Percentiles rank a stretch among this genome's conserved stretches.
Evolutionary conservation across 805 yeast genomes (phyloP).

Genomic region (Maudiozyma saulgeensis): DNA sequence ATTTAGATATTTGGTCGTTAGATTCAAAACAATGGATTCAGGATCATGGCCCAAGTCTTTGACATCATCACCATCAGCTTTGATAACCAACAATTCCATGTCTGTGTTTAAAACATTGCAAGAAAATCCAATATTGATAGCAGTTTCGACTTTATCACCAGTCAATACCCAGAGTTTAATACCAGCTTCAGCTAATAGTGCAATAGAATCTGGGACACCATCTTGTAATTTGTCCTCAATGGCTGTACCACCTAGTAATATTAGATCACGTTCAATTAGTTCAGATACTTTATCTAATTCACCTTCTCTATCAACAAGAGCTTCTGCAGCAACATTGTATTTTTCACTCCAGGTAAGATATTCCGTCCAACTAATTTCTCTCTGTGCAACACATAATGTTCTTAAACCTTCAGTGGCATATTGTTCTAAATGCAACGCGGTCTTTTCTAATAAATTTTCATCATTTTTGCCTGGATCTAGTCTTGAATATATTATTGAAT

Average conservation of each 20-base stretch:
- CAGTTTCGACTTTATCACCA: slow-evolving; percentile 85
- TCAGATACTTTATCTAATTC: slow-evolving; percentile 68
- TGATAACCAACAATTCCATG: slow-evolving; percentile 61
- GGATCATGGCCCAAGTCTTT: slow-evolving; percentile 34
- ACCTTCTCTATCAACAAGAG: slow-evolving; percentile 56
- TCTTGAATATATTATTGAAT: slow-evolving; percentile 66
- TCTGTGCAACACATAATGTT: slow-evolving; percentile 71
- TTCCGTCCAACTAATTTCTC: slow-evolving; percentile 52
- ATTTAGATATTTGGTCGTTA: slow-evolving; percentile 44
- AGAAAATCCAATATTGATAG: slow-evolving; percentile 79
- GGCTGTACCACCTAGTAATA: slow-evolving; percentile 74
- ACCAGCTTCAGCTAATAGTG: slow-evolving; percentile 63
- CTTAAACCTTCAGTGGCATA: slow-evolving; percentile 79
- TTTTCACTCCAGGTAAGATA: slow-evolving; percentile 54
- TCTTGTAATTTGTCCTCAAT: slow-evolving; percentile 80
- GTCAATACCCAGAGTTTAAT: slow-evolving; percentile 81
- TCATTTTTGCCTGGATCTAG: slow-evolving; percentile 38
- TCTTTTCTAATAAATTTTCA: slow-evolving; percentile 41
- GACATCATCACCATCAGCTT: slow-evolving; percentile 41
- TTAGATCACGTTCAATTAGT: slow-evolving; percentile 56
- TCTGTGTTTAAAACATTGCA: slow-evolving; percentile 69
- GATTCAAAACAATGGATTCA: slow-evolving; percentile 34
- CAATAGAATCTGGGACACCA: slow-evolving; percentile 79
- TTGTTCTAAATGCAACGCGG: slow-evolving; percentile 68
- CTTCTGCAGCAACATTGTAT: slow-evolving; percentile 56